Base-by-base conservation (phyloP, 1,284 basidiomycete species). In the Ganoderma leucocontextum region DNA sequence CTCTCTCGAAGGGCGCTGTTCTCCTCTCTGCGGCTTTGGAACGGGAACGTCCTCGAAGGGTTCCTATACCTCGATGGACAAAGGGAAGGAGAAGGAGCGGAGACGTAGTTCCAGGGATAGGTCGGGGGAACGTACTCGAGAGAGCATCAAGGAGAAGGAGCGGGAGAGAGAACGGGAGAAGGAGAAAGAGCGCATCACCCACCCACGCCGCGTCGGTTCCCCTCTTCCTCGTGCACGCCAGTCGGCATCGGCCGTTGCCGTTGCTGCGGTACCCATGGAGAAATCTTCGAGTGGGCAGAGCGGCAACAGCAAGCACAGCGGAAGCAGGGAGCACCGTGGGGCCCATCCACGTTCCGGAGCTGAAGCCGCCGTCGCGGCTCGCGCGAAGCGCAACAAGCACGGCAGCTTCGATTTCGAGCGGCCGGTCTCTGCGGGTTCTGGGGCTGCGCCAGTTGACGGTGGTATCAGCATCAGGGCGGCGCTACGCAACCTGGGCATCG, bases 351-450 rank as follows among this genome's bases (percentile, higher is more conserved):
- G 69, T 25, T 68, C 65, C 17, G 69, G 65, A 29, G 47, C 60
- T 2, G 67, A 70, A 12, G 66, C 65, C 22, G 62, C 70, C 8
- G 70, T 70, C 22, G 63, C 78, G 67, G 33, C 61, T 19, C 72
- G 78, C 73, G 39, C 77, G 72, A 66, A 81, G 79, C 83, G 72
- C 79, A 86, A 75, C 67, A 82, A 84, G 73, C 87, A 91, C 72
- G 90, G 89, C 7, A 91, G 87, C 74, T 93, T 92, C 76, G 91
- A 93, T 74, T 92, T 93, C 72, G 91, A 93, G 78, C 82, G 88
- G 47, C 78, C 78, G 8, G 68, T 77, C 19, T 78, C 78, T 1
- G 64, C 72, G 36, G 69, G 68, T 29, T 58, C 62, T 15, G 67
- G 49, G 9, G 57, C 69, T 12, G 36, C 58, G n/a, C 38, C 58